Conservation (phyloP, 352 stramenopile species). For the Phytophthora meadii region DNA sequence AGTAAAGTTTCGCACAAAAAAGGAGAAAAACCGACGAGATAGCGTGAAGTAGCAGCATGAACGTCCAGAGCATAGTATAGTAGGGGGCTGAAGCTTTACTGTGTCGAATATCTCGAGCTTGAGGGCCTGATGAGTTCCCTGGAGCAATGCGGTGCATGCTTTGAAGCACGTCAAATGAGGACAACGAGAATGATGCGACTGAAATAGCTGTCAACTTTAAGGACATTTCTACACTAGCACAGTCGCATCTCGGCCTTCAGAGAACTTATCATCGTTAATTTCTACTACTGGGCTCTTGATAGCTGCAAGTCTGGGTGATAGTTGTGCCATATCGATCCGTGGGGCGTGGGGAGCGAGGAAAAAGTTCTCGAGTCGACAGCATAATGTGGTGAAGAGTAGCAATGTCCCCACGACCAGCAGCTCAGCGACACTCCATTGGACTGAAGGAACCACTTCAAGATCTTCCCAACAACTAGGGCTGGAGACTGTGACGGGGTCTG, state of each 20-base stretch:
- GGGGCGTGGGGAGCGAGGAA: slow-evolving; percentile 42
- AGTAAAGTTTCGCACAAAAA: background rate
- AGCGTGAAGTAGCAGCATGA: too few relatives aligned
- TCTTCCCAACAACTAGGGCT: slow-evolving; percentile 10
- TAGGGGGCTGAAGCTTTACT: too few relatives aligned
- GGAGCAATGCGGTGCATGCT: too few relatives aligned
- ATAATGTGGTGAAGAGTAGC: slow-evolving; percentile 53
- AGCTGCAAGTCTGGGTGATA: slow-evolving; percentile 40
- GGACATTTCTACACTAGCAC: slow-evolving; percentile 7
- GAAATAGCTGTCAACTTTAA: too few relatives aligned
- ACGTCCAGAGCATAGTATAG: too few relatives aligned
- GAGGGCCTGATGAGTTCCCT: too few relatives aligned
- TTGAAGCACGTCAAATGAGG: too few relatives aligned
- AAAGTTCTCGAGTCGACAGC: slow-evolving; percentile 65
- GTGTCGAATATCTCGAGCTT: too few relatives aligned
- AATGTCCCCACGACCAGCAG: slow-evolving; percentile 43
- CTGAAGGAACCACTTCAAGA: slow-evolving; percentile 11
- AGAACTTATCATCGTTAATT: background rate
- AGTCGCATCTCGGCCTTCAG: slow-evolving; percentile 2
- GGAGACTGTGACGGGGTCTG: background rate
- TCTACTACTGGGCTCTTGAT: slow-evolving; percentile 1
- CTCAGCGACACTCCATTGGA: slow-evolving; percentile 33
- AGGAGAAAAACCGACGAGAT: too few relatives aligned
- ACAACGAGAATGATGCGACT: too few relatives aligned
- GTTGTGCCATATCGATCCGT: slow-evolving; percentile 40